Conservation (phyloP, 805 yeast genomes). For the Starmera pachycereana region DNA sequence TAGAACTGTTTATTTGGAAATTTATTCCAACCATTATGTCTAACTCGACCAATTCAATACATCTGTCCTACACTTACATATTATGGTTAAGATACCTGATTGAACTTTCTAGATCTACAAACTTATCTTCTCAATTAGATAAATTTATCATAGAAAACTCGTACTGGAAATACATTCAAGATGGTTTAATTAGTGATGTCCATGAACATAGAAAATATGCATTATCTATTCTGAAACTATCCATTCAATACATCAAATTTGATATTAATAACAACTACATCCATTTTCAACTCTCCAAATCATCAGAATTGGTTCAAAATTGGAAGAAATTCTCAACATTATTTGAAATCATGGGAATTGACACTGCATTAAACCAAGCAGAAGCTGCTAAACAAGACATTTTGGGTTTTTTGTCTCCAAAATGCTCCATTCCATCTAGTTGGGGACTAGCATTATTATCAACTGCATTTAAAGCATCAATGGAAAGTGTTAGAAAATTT, state of each 20-base stretch:
- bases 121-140: slow-evolving; percentile 4
- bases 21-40: slow-evolving; percentile 27
- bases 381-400: slow-evolving; percentile 67
- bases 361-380: slow-evolving; percentile 79
- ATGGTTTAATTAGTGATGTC: slow-evolving; percentile 39
- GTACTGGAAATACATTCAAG: slow-evolving; percentile 52
- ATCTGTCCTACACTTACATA: slow-evolving; percentile 33
- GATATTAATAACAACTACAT: slow-evolving; percentile 23
- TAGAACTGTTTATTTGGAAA: slow-evolving; percentile 35
- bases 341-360: slow-evolving; percentile 73
- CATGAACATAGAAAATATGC: slow-evolving; percentile 67
- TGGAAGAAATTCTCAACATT: slow-evolving; percentile 72
- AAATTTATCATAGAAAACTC: slow-evolving; percentile 5
- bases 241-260: slow-evolving; percentile 35
- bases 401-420: slow-evolving; percentile 35
- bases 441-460: slow-evolving; percentile 71
- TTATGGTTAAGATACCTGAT: slow-evolving; percentile 48
- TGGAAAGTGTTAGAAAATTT: slow-evolving; percentile 67
- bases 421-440: slow-evolving; percentile 45
- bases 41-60: slow-evolving; percentile 19
- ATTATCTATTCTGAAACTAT: slow-evolving; percentile 51
- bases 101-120: slow-evolving; percentile 2
- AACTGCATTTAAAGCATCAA: slow-evolving; percentile 65
- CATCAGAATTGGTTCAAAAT: slow-evolving; percentile 27
- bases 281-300: neutral